Evolutionary conservation across 2,329 filamentous ascomycete species (phyloP).

Genomic region (Fusarium poae): DNA sequence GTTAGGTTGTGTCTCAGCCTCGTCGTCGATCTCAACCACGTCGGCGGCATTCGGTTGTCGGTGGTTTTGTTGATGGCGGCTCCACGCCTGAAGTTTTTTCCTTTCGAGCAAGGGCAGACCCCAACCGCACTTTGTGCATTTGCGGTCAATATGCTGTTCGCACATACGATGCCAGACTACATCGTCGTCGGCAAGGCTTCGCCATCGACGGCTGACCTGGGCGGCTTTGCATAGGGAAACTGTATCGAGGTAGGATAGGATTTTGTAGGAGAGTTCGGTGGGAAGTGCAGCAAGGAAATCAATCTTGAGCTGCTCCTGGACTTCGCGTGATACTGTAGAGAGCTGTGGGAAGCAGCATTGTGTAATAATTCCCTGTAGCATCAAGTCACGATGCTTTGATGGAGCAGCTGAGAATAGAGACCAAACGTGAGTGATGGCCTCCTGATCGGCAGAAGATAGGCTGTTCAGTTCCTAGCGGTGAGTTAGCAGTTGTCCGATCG

Average conservation of each 20-base stretch:
- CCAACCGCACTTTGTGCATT: slow-evolving; percentile 96
- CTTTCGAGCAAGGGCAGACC: slow-evolving; percentile 90
- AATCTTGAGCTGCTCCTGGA: slow-evolving; percentile 96
- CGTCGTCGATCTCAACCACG: slow-evolving; percentile 46
- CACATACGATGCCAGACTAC: slow-evolving; percentile 98
- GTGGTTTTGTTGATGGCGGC: slow-evolving; percentile 80
- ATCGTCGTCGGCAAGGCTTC: slow-evolving; percentile 92
- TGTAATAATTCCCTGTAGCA: slow-evolving; percentile 95
- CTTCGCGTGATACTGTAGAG: slow-evolving; percentile 89
- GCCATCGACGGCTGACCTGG: slow-evolving; percentile 91
- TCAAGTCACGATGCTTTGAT: slow-evolving; percentile 91
- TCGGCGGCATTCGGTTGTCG: slow-evolving; percentile 51
- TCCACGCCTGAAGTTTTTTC: slow-evolving; percentile 88
- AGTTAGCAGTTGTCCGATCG: slow-evolving; percentile 5
- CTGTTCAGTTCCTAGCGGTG: slow-evolving; percentile 78
- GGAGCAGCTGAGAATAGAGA: slow-evolving; percentile 96
- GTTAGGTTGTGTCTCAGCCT: slow-evolving; percentile 37
- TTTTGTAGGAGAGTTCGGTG: slow-evolving; percentile 91
- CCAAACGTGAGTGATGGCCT: slow-evolving; percentile 97
- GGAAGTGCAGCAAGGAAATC: slow-evolving; percentile 93
- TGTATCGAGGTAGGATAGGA: slow-evolving; percentile 92
- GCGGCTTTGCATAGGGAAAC: slow-evolving; percentile 95
- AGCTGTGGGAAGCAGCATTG: slow-evolving; percentile 98
- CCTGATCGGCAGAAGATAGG: slow-evolving; percentile 86
- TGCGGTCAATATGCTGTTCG: slow-evolving; percentile 93